Base-by-base conservation (phyloP, 2,329 filamentous ascomycete species). In the Dendryphion nanum region DNA sequence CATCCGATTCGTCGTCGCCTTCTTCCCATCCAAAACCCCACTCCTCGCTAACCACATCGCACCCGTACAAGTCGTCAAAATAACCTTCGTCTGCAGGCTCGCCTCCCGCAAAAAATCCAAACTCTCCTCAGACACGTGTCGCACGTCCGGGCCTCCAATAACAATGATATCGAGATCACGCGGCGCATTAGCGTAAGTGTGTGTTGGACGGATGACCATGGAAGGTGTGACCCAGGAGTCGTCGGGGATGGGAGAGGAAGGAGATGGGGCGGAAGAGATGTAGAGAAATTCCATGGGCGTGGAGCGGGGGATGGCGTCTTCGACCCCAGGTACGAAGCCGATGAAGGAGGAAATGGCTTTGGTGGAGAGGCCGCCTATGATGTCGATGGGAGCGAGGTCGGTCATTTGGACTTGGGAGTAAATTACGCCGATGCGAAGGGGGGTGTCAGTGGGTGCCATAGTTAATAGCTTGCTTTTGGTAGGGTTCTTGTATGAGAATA, bases 121-220 rank as follows among this genome's bases (percentile, higher is more conserved):
- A 17, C 66, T 68, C 10, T 48, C 50, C 6, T 61, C 53, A 1
- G 62, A 56, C 3, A 65, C 61, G 4, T 51, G 53, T 4, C 18
- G 41, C 0, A 54, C 61, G 16, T 59, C 36, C 4, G 66, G 61
- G 0, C 69, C 68, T 32, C 66, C 68, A 8, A 66, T 47, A 19
- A 71, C 26, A 2, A 71, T 44, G 23, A 71, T 63, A 23, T 71
- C 68, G 5, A 71, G 54, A 30, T 71, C 67, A 4, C 66, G 56
- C 3, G 68, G 69, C 6, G 63, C 67, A 30, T 48, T 59, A 28
- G 65, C 63, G 50, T 71, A 71, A 3, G 67, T 70, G 32, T 61
- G 47, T 20, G 63, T 68, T 4, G 68, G 67, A 14, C 55, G 26
- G 47, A 64, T 59, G 33, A 42, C 50, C 47, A 69, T 51, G 6